Evolutionary conservation across 352 stramenopile genomes (phyloP).

Genomic region (Globisporangium nagaii): DNA sequence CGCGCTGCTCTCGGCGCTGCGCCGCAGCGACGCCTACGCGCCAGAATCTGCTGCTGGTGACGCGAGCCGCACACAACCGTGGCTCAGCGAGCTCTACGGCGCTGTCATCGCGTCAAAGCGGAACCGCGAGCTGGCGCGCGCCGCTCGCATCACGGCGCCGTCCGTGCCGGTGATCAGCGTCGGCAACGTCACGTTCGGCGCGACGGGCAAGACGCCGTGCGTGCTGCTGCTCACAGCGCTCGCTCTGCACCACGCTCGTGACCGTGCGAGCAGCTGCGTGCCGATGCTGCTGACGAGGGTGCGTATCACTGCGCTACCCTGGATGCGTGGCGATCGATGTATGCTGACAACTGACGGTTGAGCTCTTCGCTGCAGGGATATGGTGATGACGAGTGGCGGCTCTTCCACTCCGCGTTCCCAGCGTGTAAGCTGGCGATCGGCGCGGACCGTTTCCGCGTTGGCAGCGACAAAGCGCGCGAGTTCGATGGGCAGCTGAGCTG

Average conservation of each 20-base stretch:
- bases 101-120: slow-evolving; percentile 28
- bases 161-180: slow-evolving; percentile 52
- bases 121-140: slow-evolving; percentile 11
- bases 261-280: background rate
- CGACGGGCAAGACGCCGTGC: slow-evolving; percentile 70
- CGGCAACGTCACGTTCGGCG: slow-evolving; percentile 66
- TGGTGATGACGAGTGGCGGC: slow-evolving; percentile 63
- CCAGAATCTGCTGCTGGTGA: too few relatives aligned
- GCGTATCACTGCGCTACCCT: too few relatives aligned
- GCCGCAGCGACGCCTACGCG: slow-evolving; percentile 1
- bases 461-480: slow-evolving; percentile 1
- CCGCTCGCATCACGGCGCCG: slow-evolving; percentile 21
- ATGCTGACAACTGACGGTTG: too few relatives aligned
- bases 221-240: slow-evolving; percentile 36
- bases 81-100: slow-evolving; percentile 37
- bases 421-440: slow-evolving; percentile 34
- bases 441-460: slow-evolving; percentile 24
- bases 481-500: slow-evolving; percentile 23
- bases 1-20: slow-evolving; percentile 23
- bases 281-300: slow-evolving; percentile 52
- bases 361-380: slow-evolving; percentile 46
- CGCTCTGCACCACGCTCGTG: background rate
- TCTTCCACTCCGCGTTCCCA: slow-evolving; percentile 44
- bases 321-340: too few relatives aligned
- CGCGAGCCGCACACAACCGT: slow-evolving; percentile 10